Percentiles rank a stretch among this genome's conserved stretches.
phyloP scores from a whole-genome alignment of 306 rosid species.

The Geum urbanum region DNA sequence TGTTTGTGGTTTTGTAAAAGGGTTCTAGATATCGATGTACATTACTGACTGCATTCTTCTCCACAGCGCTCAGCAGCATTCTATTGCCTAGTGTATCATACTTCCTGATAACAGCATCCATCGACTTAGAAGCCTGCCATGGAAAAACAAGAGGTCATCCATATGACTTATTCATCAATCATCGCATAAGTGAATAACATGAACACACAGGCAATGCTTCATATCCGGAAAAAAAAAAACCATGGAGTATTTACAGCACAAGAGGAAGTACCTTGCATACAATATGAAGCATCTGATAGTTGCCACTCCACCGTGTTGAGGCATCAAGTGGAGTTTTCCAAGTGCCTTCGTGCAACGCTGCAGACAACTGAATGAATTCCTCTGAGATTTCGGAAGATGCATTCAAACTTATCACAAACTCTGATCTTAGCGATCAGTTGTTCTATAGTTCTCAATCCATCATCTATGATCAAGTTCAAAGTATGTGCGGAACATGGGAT shows the following conservation, averaged over 20 bases:
- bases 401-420: slow-evolving; percentile 69
- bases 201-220: not conserved
- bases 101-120: slow-evolving; percentile 77
- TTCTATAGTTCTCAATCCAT: slow-evolving; percentile 68
- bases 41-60: slow-evolving; percentile 61
- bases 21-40: slow-evolving; percentile 89
- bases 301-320: slow-evolving; percentile 89
- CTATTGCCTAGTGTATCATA: slow-evolving; percentile 58
- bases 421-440: slow-evolving; percentile 63
- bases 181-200: not conserved
- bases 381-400: slow-evolving; percentile 62
- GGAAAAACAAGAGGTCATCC: slow-evolving; percentile 16
- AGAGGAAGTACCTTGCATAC: slow-evolving; percentile 64
- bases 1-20: slow-evolving; percentile 85
- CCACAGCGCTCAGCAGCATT: slow-evolving; percentile 61
- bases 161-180: not conserved
- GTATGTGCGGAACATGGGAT: slow-evolving; percentile 91
- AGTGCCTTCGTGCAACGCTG: slow-evolving; percentile 75
- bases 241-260: slow-evolving; percentile 11
- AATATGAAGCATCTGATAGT: slow-evolving; percentile 90
- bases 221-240: not conserved
- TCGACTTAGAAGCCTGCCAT: slow-evolving; percentile 76
- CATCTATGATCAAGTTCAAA: slow-evolving; percentile 78
- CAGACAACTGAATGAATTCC: slow-evolving; percentile 65
- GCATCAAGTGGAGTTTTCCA: slow-evolving; percentile 95